phyloP scores from a whole-genome alignment of 139 green algal species.

The Closterium sp. region DNA sequence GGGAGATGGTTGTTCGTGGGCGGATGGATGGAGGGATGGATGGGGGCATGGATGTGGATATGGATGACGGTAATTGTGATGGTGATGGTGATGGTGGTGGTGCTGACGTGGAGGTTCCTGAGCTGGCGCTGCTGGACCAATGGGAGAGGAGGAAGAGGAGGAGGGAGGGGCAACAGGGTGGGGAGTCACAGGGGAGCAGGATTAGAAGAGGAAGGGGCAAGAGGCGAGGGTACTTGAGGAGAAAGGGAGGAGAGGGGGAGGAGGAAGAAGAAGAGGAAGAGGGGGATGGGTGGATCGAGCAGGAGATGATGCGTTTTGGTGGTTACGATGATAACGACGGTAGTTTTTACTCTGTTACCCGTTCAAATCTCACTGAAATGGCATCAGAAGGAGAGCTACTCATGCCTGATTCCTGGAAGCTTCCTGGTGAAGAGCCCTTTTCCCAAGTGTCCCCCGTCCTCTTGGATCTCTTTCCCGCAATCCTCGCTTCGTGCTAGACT shows the following conservation, averaged over 20 bases:
- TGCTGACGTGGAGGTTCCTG: neutral
- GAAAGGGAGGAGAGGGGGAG: neutral
- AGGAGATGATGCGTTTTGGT: too few relatives aligned
- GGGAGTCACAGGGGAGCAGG: neutral
- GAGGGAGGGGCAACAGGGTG: neutral
- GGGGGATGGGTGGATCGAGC: too few relatives aligned
- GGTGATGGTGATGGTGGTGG: neutral
- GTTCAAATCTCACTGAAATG: neutral
- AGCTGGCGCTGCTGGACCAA: neutral
- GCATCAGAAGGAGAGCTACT: neutral
- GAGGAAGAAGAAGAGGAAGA: neutral
- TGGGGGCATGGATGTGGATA: neutral
- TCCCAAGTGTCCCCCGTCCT: too few relatives aligned
- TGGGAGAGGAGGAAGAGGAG: neutral
- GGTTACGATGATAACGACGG: too few relatives aligned
- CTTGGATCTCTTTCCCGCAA: neutral
- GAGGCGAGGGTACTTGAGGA: too few relatives aligned
- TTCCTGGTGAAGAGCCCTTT: too few relatives aligned
- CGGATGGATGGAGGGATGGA: neutral
- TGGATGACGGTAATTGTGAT: neutral
- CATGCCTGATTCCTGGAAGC: too few relatives aligned
- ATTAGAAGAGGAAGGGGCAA: neutral
- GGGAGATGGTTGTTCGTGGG: neutral
- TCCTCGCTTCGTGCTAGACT: neutral
- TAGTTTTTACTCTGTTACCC: too few relatives aligned